Evolutionary conservation across 2,329 filamentous ascomycete species (phyloP), one percentile per base, ranked within the genome.

Genomic region (Pezicula radicicola): DNA sequence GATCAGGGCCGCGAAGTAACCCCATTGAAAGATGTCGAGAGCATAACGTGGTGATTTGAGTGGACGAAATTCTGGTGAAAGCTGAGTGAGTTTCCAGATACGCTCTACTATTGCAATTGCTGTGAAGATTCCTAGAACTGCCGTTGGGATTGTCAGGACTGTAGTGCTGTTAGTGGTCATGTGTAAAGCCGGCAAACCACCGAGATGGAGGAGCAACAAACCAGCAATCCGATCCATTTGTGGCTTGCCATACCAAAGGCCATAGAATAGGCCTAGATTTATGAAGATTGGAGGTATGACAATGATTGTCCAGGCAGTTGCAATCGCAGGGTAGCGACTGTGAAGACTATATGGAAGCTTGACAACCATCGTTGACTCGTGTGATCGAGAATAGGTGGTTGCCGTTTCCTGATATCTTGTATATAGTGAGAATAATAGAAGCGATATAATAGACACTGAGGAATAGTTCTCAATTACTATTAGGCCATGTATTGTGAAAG

Each of bases 11-110:
- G 37, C 53, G 46, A 59, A 61, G 40, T 61, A 61, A 36, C 59
- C 59, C 59, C 59, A 61, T 46, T 59, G 56, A 36, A 61, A 61
- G 25, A 58, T 51, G 43, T 61, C 59, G 7, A 61, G 53, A 3
- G 50, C 46, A 15, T 48, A 56, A 3, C 59, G 53, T 6, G 48
- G 36, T 12, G 49, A 49, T 15, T 52, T 52, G 4, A 59, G 48
- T 3, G 59, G 55, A 18, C 59, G 50, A 37, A 49, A 58, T 39
- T 52, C 35, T 15, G 55, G 46, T 6, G 55, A 55, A 8, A 16
- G 9, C 19, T 56, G 49, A 25, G 41, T 55, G 18, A 61, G 52
- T 41, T 61, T 61, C 27, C 45, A 56, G 19, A 59, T 48, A 6
- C 59, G 46, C 33, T 61, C 59, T 16, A 56, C 40, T 8, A 59